These are phyloP conservation scores for Ramalina intermedia DNA, from an alignment of 495 filamentous ascomycete genomes.

Conservation along the genomic window DNA sequence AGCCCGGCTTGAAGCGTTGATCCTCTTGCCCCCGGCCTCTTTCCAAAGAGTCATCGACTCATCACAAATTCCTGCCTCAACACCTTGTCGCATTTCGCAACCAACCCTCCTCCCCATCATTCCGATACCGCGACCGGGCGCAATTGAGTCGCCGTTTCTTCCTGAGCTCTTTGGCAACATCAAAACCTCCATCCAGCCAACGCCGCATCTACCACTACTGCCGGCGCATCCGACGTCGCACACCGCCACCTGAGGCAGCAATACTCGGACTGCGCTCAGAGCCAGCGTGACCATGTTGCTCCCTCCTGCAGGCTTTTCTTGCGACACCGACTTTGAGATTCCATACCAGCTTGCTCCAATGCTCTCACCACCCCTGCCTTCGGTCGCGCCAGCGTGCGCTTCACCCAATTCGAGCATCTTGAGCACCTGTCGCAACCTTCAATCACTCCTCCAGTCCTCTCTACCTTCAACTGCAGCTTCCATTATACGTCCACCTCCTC, in stretches of 20 bases:
- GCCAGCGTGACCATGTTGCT: slow-evolving; percentile 34
- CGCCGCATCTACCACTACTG: neutral
- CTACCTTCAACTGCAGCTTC: slow-evolving; percentile 20
- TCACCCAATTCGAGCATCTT: slow-evolving; percentile 41
- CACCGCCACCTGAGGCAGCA: slow-evolving; percentile 1
- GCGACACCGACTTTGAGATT: slow-evolving; percentile 43
- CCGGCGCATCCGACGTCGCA: slow-evolving; percentile 9
- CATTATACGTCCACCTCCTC: slow-evolving; percentile 27
- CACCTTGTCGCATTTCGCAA: neutral
- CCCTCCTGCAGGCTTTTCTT: slow-evolving; percentile 55
- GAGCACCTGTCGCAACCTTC: slow-evolving; percentile 55
- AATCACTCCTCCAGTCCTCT: slow-evolving; percentile 44
- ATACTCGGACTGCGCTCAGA: neutral
- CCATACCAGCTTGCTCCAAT: slow-evolving; percentile 26
- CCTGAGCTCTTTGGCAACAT: neutral
- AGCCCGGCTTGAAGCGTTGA: no score
- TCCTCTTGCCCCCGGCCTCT: neutral
- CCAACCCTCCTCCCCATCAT: slow-evolving; percentile 2
- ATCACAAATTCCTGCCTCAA: neutral
- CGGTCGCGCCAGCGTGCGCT: slow-evolving; percentile 41
- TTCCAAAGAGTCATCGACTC: neutral
- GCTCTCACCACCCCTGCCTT: slow-evolving; percentile 49
- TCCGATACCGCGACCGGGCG: neutral
- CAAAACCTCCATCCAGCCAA: neutral
- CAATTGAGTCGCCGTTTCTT: neutral